A percentile compares a stretch with the other conserved stretches of the same genome.
These are phyloP conservation scores for Periconia macrospinosa DNA, from an alignment of 2,329 filamentous ascomycete genomes.

Conservation along the genomic window DNA sequence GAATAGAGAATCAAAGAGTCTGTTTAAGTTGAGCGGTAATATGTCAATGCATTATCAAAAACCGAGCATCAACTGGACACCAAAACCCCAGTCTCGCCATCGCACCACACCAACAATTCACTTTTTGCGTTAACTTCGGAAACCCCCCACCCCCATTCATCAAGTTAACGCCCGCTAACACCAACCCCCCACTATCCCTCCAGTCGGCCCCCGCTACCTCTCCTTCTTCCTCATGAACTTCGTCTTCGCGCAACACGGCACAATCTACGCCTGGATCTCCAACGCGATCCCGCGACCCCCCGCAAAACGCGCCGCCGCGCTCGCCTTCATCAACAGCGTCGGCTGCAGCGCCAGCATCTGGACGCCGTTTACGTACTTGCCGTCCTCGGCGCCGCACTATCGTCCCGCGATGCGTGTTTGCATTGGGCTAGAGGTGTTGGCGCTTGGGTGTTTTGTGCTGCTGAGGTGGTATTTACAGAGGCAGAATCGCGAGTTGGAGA, in stretches of 20 bases:
- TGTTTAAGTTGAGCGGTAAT: too few relatives aligned
- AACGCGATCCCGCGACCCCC: conserved; percentile 55
- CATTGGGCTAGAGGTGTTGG: conserved; percentile 21
- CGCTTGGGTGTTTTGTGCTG: conserved; percentile 15
- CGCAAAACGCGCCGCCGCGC: conserved; percentile 58
- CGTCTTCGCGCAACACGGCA: conserved; percentile 59
- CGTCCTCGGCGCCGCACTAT: conserved; percentile 19
- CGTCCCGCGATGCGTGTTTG: conserved; percentile 23
- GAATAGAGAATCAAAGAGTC: too few relatives aligned
- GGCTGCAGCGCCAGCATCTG: conserved; percentile 57
- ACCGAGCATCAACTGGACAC: too few relatives aligned
- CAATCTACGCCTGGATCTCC: conserved; percentile 60
- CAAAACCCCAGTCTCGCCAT: too few relatives aligned
- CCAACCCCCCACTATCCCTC: conserved; percentile 24
- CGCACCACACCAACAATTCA: too few relatives aligned
- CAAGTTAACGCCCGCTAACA: too few relatives aligned
- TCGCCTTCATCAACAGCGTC: conserved; percentile 59
- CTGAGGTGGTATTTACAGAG: conserved; percentile 26
- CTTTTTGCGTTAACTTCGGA: too few relatives aligned
- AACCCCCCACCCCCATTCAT: too few relatives aligned
- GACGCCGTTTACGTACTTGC: conserved; percentile 45
- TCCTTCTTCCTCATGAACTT: conserved; percentile 60
- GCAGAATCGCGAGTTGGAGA: conserved; percentile 55
- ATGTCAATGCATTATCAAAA: too few relatives aligned
- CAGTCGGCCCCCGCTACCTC: conserved; percentile 57